Evolutionary conservation across 768 basidiomycete species (phyloP), one percentile per base, ranked within the genome.

Genomic region (Boletus eberwhitei): DNA sequence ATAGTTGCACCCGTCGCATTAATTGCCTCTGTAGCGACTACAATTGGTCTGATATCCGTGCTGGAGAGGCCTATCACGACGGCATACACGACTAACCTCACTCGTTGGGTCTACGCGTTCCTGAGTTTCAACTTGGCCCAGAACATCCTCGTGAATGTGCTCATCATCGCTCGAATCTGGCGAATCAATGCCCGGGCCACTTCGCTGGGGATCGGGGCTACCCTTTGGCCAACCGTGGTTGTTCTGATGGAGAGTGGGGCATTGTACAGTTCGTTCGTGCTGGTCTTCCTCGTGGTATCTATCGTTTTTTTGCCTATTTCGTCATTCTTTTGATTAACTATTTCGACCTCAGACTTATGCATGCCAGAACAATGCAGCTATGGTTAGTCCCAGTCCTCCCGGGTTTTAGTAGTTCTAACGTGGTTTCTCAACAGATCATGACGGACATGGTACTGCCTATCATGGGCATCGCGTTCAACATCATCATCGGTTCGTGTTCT

Each of bases 191-290:
- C 19, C 32, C 44, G 0, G 19, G 42, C 32, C 37, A 14, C 38
- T 47, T 19, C 32, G 8, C 2, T n/a, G 24, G 8, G 16, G 11
- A 5, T 24, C 5, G 34, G 36, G 16, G 17, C 36, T 11, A 29
- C 4, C 16, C 32, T 56, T 47, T 46, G 50, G 50, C 44, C 55
- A 4, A 19, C 47, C 39, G 47, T 52, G 19, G 2, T 52, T n/a
- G 50, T 52, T 21, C 34, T 56, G 5, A 29, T 56, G 55, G 55
- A 56, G 24, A 56, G 55, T 36, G 55, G 55, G 19, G 50, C 55
- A 5, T 22, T 56, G 26, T 56, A 56, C n/a, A 56, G 55, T 32
- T 56, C 55, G 9, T 41, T 45, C 12, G 7, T 56, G 13, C 36
- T 52, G 11, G 24, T 47, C 32, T 47, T 52, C 24, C 55, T 56